Evolutionary conservation across 1,284 basidiomycete genomes (phyloP), one percentile per base, ranked within the genome.

Genomic region (Tilletia caries): DNA sequence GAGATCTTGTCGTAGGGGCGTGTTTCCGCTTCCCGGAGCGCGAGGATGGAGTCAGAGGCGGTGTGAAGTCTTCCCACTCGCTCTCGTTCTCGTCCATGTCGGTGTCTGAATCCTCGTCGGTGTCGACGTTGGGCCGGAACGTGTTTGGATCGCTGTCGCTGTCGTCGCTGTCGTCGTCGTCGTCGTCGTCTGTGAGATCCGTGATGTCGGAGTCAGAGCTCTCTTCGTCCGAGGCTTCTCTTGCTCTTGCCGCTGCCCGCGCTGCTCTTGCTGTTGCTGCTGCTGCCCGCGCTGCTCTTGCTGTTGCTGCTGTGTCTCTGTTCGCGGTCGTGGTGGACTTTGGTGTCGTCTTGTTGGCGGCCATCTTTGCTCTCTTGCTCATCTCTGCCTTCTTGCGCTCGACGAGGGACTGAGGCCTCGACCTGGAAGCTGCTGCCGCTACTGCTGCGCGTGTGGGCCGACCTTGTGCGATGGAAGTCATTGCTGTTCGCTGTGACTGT

Each of bases 101-200:
- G 20, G 58, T 33, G 29, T 62, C 58, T 20, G 32, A 4, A 20
- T 32, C 58, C 29, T 37, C 15, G 5, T 62, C 48, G 20, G 20
- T 50, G 48, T 10, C 10, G 37, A 10, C 37, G 15, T 15, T 41
- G 37, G n/a, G n/a, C n/a, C n/a, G n/a, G n/a, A n/a, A n/a, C n/a
- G n/a, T n/a, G n/a, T n/a, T n/a, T n/a, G n/a, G n/a, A n/a, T 41
- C 37, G 15, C 48, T 34, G 32, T 62, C 58, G 32, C 58, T 62
- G 58, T 6, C 37, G 37, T 10, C 15, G 37, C 15, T 41, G 37
- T 41, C 15, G 37, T 15, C 37, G 37, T 41, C 37, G 37, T 15
- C 15, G 37, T 41, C 37, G 37, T 34, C 58, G 18, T 32, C 58
- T 15, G 52, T 27, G 41, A n/a, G 48, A 20, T 50, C 3, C 13